Evolutionary conservation across 1,139 yeast genomes (phyloP), one percentile per base, ranked within the genome.

Genomic region (Debaryomycetaceae sp.): DNA sequence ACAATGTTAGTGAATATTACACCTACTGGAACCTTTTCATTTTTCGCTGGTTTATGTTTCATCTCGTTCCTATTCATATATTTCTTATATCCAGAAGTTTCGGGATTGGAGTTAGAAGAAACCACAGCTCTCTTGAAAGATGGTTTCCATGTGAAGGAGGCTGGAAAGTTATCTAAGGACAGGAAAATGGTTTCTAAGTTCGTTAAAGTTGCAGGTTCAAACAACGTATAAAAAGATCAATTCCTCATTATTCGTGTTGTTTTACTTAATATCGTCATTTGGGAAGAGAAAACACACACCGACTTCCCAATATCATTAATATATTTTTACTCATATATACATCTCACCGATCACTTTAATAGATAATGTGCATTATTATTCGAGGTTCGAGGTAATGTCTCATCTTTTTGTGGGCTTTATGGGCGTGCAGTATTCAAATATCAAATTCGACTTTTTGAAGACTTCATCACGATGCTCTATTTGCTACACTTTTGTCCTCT

Each of bases 1-100:
- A 90, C 98, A 27, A 91, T 91, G 98, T 78, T 91, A 72, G 81
- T 87, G 62, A 86, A 83, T 52, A 90, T 91, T 52, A 89, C 98
- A 1, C 97, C 98, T 36, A 82, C 96, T 0, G 98, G 98, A 34
- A 91, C 99, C 0, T 93, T 91, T 67, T 80, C 91, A 6, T 80
- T 91, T 53, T 91, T 88, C 63, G 97, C 96, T 1, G 96, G 82
- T 1, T 76, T 91, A 46, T 83, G 95, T 60, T 70, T 78, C 11
- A 54, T 87, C 6, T 81, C 97, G 1, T 78, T 85, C 61, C 54
- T 87, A 6, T 83, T 88, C 60, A 84, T 87, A 38, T 85, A 71
- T 68, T 84, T 89, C 76, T 82, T 88, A 58, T 87, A 89, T 59
- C 99, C 99, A 24, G 99, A 93, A 68, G 80, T 95, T 40, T 82